These are phyloP conservation scores for Alectoria sarmentosa DNA, from an alignment of 495 filamentous ascomycete genomes.

Conservation along the genomic window DNA sequence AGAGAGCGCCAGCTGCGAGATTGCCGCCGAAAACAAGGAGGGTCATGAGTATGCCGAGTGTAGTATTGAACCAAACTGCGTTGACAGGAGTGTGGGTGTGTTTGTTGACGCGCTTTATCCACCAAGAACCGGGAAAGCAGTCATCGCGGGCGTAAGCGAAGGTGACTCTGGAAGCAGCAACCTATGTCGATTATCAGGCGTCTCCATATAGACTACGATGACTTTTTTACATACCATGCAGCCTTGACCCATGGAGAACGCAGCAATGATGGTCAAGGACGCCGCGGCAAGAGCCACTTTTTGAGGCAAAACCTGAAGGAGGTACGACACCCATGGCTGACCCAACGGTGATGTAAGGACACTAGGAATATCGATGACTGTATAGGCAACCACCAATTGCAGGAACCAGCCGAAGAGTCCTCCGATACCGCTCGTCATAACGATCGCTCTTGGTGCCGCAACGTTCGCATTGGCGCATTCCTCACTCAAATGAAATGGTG, in stretches of 20 bases:
- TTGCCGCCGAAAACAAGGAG: constrained; percentile 63
- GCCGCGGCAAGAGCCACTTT: constrained; percentile 61
- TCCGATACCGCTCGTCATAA: constrained; percentile 61
- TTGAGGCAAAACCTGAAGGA: constrained; percentile 61
- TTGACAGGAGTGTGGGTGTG: constrained; percentile 68
- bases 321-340: constrained; percentile 70
- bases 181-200: constrained; percentile 6
- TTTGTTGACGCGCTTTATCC: constrained; percentile 60
- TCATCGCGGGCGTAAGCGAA: constrained; percentile 77
- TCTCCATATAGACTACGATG: background rate
- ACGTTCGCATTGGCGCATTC: constrained; percentile 73
- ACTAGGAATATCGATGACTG: constrained; percentile 57
- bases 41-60: constrained; percentile 56
- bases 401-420: constrained; percentile 69
- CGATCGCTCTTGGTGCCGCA: constrained; percentile 69
- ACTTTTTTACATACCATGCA: constrained; percentile 51
- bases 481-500: constrained; percentile 68
- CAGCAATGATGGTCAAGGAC: constrained; percentile 64
- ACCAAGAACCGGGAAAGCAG: constrained; percentile 60
- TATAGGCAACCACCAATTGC: constrained; percentile 75
- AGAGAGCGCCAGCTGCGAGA: constrained; percentile 63
- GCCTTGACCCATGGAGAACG: constrained; percentile 75
- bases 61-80: constrained; percentile 65
- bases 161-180: constrained; percentile 69
- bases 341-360: constrained; percentile 59